Conservation (phyloP, 495 filamentous ascomycete genomes). For the Penicillium alfredii region DNA sequence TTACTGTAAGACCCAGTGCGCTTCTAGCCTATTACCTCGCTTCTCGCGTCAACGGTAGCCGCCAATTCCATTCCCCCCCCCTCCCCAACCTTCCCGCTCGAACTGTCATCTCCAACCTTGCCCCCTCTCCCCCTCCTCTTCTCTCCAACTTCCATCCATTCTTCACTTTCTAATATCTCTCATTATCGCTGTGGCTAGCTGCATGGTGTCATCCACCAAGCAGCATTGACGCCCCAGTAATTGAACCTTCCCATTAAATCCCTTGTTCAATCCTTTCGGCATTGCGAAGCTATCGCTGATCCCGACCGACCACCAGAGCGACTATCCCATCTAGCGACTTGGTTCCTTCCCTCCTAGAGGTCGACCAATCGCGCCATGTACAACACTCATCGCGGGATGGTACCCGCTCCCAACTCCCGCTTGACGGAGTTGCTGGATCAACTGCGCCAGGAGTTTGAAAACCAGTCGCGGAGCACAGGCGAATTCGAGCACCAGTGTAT, state of each 20-base stretch:
- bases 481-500: conserved; percentile 88
- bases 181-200: conserved; percentile 21
- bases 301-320: conserved; percentile 1
- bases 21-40: conserved; percentile 35
- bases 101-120: conserved; percentile 20
- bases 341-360: conserved; percentile 1
- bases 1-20: conserved; percentile 14
- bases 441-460: conserved; percentile 85
- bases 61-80: conserved; percentile 22
- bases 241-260: conserved; percentile 12
- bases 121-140: conserved; percentile 17
- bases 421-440: conserved; percentile 87
- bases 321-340: no score
- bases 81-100: conserved; percentile 26
- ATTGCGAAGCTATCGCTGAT: conserved; percentile 16
- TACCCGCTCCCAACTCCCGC: conserved; percentile 65
- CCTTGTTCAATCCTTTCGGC: conserved; percentile 9
- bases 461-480: conserved; percentile 64
- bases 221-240: conserved; percentile 20
- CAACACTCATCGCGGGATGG: conserved; percentile 79
- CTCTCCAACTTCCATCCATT: conserved; percentile 7
- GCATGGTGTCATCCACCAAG: conserved; percentile 26
- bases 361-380: conserved; percentile 59
- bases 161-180: conserved; percentile 1
- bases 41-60: conserved; percentile 35